Conservation (phyloP, 352 stramenopile species). For the Phytophthora pistaciae region DNA sequence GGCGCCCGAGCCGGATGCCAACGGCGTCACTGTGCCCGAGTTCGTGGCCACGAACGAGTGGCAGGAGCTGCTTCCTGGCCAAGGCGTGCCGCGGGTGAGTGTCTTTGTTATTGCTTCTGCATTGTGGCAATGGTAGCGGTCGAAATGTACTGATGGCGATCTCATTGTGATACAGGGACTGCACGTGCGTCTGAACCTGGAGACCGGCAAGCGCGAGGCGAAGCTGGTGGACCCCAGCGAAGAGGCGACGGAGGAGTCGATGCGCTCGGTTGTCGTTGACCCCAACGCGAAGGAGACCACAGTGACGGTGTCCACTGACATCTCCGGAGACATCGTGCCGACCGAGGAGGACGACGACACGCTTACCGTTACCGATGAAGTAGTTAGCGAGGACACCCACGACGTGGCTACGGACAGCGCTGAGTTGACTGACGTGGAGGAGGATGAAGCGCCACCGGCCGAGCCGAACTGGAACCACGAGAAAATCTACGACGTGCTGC, state of each 20-base stretch:
- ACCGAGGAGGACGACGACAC: conserved; percentile 32
- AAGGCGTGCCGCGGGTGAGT: conserved; percentile 70
- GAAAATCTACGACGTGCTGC: conserved; percentile 87
- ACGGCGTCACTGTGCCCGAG: conserved; percentile 34
- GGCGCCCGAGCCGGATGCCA: conserved; percentile 10
- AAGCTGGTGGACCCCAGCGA: conserved; percentile 74
- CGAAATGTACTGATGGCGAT: conserved; percentile 10
- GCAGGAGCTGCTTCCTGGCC: conserved; percentile 71
- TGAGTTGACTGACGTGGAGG: conserved; percentile 3
- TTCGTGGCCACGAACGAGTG: conserved; percentile 69
- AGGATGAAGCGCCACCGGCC: conserved; percentile 40
- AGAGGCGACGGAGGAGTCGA: conserved; percentile 32
- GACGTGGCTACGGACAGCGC: neutral
- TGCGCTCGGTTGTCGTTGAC: conserved; percentile 50
- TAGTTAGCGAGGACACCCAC: conserved; percentile 9
- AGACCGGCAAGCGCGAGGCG: conserved; percentile 85
- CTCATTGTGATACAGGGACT: conserved; percentile 61
- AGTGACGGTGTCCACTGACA: conserved; percentile 67
- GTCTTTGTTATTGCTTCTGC: neutral
- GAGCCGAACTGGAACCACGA: conserved; percentile 87
- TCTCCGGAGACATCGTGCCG: conserved; percentile 55
- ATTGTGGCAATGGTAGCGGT: neutral
- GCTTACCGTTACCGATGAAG: conserved; percentile 27
- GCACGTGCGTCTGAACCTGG: conserved; percentile 84
- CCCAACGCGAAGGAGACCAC: conserved; percentile 41